These are phyloP conservation scores for Barnettozyma salicaria DNA, from an alignment of 805 yeast species.

Conservation along the genomic window DNA sequence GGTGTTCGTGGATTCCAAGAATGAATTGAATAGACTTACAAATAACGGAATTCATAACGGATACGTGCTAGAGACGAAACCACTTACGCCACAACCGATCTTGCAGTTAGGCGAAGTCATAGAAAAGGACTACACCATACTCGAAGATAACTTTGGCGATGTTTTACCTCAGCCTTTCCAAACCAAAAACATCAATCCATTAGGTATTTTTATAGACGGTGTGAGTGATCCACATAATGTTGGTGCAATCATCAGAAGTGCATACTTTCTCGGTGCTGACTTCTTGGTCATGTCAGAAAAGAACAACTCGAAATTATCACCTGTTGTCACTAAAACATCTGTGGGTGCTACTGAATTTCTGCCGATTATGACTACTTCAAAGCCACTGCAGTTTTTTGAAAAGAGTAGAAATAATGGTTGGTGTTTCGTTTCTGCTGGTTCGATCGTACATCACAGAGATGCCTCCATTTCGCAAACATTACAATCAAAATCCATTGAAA, in stretches of 20 bases:
- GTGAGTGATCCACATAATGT: slow-evolving; percentile 82
- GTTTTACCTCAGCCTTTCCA: slow-evolving; percentile 16
- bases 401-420: slow-evolving; percentile 52
- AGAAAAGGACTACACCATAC: slow-evolving; percentile 15
- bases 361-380: slow-evolving; percentile 51
- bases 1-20: slow-evolving; percentile 23
- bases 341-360: slow-evolving; percentile 80
- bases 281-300: slow-evolving; percentile 63
- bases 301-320: slow-evolving; percentile 69
- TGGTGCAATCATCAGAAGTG: slow-evolving; percentile 78
- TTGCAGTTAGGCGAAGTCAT: slow-evolving; percentile 20
- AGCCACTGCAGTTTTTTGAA: slow-evolving; percentile 59
- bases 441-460: slow-evolving; percentile 32
- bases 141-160: slow-evolving; percentile 26
- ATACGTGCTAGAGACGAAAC: slow-evolving; percentile 61
- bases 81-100: slow-evolving; percentile 34
- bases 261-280: slow-evolving; percentile 79
- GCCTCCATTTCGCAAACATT: slow-evolving; percentile 24
- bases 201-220: slow-evolving; percentile 74
- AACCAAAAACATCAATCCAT: slow-evolving; percentile 38
- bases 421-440: slow-evolving; percentile 61
- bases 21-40: slow-evolving; percentile 54
- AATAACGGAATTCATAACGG: slow-evolving; percentile 78
- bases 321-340: slow-evolving; percentile 73
- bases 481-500: slow-evolving; percentile 32